Percentiles rank a stretch among this genome's conserved stretches.
Evolutionary conservation across 306 rosid species (phyloP).

Genomic region (Abrus pulchellus): DNA sequence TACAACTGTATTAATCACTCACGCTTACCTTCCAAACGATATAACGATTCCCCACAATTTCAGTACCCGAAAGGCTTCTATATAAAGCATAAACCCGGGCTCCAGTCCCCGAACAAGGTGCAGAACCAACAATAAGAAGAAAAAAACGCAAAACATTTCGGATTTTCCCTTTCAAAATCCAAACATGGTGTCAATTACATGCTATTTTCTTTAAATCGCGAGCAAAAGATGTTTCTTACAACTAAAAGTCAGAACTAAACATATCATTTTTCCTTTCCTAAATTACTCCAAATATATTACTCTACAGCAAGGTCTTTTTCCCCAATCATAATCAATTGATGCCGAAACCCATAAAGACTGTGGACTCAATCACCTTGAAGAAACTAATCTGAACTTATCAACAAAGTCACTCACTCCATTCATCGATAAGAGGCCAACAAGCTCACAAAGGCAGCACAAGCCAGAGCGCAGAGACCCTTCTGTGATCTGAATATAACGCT

Average conservation of each 20-base stretch:
- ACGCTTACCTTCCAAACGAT: too few relatives aligned
- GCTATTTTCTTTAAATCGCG: not conserved
- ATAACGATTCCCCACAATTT: not conserved
- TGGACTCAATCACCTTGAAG: not conserved
- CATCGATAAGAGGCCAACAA: slow-evolving; percentile 52
- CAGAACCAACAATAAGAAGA: not conserved
- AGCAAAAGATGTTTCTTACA: not conserved
- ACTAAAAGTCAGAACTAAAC: not conserved
- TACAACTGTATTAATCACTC: too few relatives aligned
- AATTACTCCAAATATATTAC: not conserved
- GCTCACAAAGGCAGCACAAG: slow-evolving; percentile 61
- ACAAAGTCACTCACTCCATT: not conserved
- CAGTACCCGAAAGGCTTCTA: not conserved
- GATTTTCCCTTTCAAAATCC: not conserved
- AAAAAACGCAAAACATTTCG: not conserved
- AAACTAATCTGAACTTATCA: not conserved
- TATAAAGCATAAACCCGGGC: not conserved
- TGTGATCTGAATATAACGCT: slow-evolving; percentile 52
- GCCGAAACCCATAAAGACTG: not conserved
- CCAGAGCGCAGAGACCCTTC: slow-evolving; percentile 60
- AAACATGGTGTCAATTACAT: slow-evolving; percentile 2
- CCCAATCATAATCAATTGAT: not conserved
- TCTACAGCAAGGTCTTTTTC: not conserved
- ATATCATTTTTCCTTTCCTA: not conserved
- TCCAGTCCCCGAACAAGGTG: not conserved